Conservation (phyloP, 371 early-diverging fungal genomes). For the Chytridium lagenaria region DNA sequence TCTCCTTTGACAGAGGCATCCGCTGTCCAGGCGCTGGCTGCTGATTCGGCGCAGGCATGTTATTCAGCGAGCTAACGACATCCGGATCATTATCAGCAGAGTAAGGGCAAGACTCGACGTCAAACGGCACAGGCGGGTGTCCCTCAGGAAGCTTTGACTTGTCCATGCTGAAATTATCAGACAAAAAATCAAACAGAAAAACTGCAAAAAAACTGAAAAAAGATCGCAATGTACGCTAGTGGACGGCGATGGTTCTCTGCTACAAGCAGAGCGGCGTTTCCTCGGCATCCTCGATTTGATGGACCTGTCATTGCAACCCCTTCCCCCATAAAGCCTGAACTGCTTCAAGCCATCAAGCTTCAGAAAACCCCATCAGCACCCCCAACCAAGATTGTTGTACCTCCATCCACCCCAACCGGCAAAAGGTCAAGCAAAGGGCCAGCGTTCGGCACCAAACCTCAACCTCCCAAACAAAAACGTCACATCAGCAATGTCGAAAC, state of each 20-base stretch:
- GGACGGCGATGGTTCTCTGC: background rate
- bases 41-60: conserved; percentile 79
- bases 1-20: conserved; percentile 59
- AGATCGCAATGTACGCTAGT: background rate
- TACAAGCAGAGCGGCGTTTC: background rate
- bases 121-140: conserved; percentile 34
- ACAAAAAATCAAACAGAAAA: no score
- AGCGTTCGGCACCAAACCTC: no score
- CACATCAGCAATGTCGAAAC: conserved; percentile 44
- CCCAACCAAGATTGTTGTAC: no score
- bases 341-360: background rate
- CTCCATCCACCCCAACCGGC: no score
- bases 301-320: background rate
- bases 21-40: conserved; percentile 63
- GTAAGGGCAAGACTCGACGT: conserved; percentile 35
- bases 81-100: conserved; percentile 54
- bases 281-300: background rate
- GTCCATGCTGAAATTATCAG: background rate
- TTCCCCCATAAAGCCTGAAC: background rate
- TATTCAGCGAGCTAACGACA: conserved; percentile 67
- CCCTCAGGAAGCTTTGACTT: conserved; percentile 23
- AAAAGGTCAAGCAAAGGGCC: no score
- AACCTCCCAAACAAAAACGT: no score
- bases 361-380: background rate
- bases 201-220: background rate